Evolutionary conservation across 208 protist genomes (phyloP).

Genomic region (Trypanosoma melophagium): DNA sequence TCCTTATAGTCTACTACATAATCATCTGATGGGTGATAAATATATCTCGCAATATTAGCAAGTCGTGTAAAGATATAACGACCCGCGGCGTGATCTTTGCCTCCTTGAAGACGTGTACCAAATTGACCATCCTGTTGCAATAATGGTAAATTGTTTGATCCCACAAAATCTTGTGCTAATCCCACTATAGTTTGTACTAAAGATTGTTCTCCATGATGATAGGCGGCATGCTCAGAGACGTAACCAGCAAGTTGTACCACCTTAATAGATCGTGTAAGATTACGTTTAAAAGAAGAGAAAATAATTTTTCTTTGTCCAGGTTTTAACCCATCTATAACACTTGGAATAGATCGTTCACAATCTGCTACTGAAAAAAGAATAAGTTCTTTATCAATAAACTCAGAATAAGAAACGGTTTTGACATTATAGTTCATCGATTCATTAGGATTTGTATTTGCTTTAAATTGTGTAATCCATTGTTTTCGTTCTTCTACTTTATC

Average conservation of each 20-base stretch:
- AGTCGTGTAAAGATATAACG: slow-evolving; percentile 99
- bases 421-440: slow-evolving; percentile 91
- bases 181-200: slow-evolving; percentile 98
- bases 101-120: slow-evolving; percentile 97
- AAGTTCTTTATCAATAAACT: slow-evolving; percentile 99
- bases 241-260: slow-evolving; percentile 99
- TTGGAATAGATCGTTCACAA: slow-evolving; percentile 94
- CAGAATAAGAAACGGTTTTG: slow-evolving; percentile 87
- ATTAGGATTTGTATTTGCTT: slow-evolving; percentile 78
- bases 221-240: slow-evolving; percentile 99
- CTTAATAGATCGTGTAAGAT: slow-evolving; percentile 98
- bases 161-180: slow-evolving; percentile 99
- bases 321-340: slow-evolving; percentile 99
- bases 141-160: slow-evolving; percentile 99
- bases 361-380: slow-evolving; percentile 99
- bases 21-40: slow-evolving; percentile 98
- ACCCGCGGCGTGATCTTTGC: slow-evolving; percentile 97
- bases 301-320: slow-evolving; percentile 99
- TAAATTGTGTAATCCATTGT: slow-evolving; percentile 96
- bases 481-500: slow-evolving; percentile 98
- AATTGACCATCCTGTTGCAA: slow-evolving; percentile 98
- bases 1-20: slow-evolving; percentile 96
- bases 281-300: slow-evolving; percentile 99
- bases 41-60: slow-evolving; percentile 86
- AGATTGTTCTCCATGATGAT: slow-evolving; percentile 99